Conservation (phyloP, 78 protist species). For the Isochrysis galbana region DNA sequence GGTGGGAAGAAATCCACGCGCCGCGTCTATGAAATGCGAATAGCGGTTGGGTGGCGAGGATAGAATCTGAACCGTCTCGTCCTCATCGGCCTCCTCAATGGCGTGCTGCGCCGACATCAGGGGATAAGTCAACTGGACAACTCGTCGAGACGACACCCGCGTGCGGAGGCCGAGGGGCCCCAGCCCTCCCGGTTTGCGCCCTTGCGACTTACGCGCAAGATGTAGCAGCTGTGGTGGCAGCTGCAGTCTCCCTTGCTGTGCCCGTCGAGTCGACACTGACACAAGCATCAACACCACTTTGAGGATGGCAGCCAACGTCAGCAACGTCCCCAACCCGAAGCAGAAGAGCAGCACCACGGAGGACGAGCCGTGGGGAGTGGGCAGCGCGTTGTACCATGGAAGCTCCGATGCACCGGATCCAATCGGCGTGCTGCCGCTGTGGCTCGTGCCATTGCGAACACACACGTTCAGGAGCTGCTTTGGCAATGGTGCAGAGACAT, state of each 20-base stretch:
- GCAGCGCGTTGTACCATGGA: background rate
- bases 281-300: background rate
- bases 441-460: background rate
- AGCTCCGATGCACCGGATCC: background rate
- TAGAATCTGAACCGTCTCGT: background rate
- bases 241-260: background rate
- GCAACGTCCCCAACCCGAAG: background rate
- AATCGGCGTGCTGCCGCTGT: background rate
- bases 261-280: background rate
- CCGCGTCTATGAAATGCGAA: too few relatives aligned
- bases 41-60: too few relatives aligned
- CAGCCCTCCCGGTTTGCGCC: background rate
- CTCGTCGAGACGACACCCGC: background rate
- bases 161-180: background rate
- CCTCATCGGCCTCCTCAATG: background rate
- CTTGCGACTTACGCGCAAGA: background rate
- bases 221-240: background rate
- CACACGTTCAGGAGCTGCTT: background rate
- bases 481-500: background rate
- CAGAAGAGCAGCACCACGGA: background rate
- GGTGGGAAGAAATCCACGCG: too few relatives aligned
- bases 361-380: background rate
- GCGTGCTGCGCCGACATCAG: background rate
- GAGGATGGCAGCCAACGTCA: background rate
- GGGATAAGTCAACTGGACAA: background rate